Evolutionary conservation across 106 monocot species (phyloP).

Genomic region (Acorus calamus): DNA sequence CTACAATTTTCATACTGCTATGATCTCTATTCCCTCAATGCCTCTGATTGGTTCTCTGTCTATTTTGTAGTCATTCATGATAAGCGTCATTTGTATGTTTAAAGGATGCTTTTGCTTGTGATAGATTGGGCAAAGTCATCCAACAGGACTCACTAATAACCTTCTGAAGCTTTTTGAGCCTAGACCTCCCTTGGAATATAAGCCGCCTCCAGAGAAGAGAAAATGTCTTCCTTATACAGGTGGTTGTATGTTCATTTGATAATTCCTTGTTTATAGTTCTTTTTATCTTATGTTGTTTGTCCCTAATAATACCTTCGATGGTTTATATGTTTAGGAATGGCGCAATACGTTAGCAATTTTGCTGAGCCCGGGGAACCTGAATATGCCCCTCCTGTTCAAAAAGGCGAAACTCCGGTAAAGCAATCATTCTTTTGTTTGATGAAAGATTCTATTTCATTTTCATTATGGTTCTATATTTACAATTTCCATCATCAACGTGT

Average conservation of each 20-base stretch:
- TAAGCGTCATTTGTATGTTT: no score
- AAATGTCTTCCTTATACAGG: slow-evolving; percentile 66
- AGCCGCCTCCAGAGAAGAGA: slow-evolving; percentile 80
- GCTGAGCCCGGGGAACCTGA: slow-evolving; percentile 75
- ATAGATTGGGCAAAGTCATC: slow-evolving; percentile 95
- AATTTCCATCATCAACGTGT: no score
- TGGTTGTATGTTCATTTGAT: background rate
- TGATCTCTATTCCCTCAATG: no score
- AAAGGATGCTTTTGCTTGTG: background rate
- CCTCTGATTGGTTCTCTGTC: no score
- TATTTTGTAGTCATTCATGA: no score
- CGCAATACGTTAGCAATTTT: slow-evolving; percentile 69
- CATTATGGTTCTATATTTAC: no score
- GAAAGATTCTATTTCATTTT: no score
- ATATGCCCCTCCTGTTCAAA: slow-evolving; percentile 71
- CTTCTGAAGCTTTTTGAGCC: slow-evolving; percentile 94
- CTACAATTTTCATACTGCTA: no score
- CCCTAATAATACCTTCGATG: no score
- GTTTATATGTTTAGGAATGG: slow-evolving; percentile 46
- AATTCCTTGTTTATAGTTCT: background rate
- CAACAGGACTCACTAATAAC: slow-evolving; percentile 87
- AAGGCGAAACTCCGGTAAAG: slow-evolving; percentile 73
- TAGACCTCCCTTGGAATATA: slow-evolving; percentile 71
- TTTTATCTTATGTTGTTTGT: background rate
- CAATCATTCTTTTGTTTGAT: no score